Percentiles rank a stretch among this genome's conserved stretches.
phyloP scores from a whole-genome alignment of 306 rosid species.

The Castanea sativa region DNA sequence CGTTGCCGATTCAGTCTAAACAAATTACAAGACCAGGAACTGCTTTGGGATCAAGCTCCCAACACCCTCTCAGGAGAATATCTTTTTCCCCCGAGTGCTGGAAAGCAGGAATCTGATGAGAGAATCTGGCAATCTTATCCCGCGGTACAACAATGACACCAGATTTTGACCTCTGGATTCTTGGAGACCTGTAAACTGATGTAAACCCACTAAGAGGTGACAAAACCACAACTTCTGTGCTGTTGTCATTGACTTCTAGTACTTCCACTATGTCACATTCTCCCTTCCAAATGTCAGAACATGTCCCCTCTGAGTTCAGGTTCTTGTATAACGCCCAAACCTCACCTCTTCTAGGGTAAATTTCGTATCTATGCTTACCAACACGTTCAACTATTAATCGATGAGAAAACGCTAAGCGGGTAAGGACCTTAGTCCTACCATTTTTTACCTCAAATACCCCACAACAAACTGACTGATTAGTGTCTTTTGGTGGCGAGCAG shows the following conservation, averaged over 20 bases:
- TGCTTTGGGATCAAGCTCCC: constrained; percentile 65
- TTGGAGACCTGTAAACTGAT: constrained; percentile 50
- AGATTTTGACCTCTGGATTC: constrained; percentile 51
- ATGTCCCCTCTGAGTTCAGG: constrained; percentile 25
- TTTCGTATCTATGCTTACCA: constrained; percentile 30
- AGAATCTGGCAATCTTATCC: constrained; percentile 45
- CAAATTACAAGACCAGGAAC: constrained; percentile 30
- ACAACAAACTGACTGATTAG: constrained; percentile 35
- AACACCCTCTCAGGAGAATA: constrained; percentile 46
- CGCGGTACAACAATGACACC: constrained; percentile 33
- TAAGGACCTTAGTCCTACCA: constrained; percentile 19
- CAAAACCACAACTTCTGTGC: constrained; percentile 39
- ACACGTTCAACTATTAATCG: constrained; percentile 24
- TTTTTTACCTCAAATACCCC: constrained; percentile 41
- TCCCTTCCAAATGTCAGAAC: constrained; percentile 25
- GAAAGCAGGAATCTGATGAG: constrained; percentile 61
- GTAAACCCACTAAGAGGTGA: constrained; percentile 16
- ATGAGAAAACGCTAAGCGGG: constrained; percentile 46
- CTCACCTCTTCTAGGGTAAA: constrained; percentile 65
- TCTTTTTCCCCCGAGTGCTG: constrained; percentile 37
- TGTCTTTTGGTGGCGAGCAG: constrained; percentile 22
- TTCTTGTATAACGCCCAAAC: constrained; percentile 61
- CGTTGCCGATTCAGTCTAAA: constrained; percentile 23
- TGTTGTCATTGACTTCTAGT: constrained; percentile 34
- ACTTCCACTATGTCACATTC: constrained; percentile 62